Evolutionary conservation across 495 filamentous ascomycete genomes (phyloP).

Genomic region (Penicillium longicatenatum): DNA sequence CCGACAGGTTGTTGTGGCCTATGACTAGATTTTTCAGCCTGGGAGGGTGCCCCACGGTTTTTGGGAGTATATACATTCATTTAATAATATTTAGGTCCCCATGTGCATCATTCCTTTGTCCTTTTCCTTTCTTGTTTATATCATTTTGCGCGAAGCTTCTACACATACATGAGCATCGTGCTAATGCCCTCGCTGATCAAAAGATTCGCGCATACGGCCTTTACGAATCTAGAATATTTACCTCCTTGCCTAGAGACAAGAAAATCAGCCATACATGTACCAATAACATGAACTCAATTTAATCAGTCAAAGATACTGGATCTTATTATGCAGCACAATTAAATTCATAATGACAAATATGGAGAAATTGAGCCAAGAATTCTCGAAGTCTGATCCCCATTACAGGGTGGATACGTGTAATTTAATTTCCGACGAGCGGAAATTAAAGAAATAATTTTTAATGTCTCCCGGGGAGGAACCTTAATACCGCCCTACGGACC

Average conservation of each 20-base stretch:
- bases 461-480: background rate
- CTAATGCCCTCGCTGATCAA: background rate
- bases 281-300: background rate
- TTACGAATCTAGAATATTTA: background rate
- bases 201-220: background rate
- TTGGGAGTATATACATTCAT: background rate
- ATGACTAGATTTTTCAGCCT: constrained; percentile 7
- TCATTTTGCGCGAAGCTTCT: background rate
- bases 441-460: background rate
- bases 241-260: background rate
- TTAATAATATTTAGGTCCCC: background rate
- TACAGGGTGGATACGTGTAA: background rate
- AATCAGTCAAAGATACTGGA: background rate
- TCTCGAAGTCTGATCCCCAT: too few relatives aligned
- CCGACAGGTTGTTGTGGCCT: constrained; percentile 22
- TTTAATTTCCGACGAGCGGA: background rate
- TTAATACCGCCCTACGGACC: too few relatives aligned
- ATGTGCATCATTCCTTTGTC: background rate
- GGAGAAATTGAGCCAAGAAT: too few relatives aligned
- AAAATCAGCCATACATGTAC: background rate
- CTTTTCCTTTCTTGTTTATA: too few relatives aligned
- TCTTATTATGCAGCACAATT: background rate
- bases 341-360: too few relatives aligned
- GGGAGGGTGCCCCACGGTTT: background rate
- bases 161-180: background rate